These are phyloP conservation scores for Heimioporus retisporus DNA, from an alignment of 1,284 basidiomycete genomes.

Conservation along the genomic window DNA sequence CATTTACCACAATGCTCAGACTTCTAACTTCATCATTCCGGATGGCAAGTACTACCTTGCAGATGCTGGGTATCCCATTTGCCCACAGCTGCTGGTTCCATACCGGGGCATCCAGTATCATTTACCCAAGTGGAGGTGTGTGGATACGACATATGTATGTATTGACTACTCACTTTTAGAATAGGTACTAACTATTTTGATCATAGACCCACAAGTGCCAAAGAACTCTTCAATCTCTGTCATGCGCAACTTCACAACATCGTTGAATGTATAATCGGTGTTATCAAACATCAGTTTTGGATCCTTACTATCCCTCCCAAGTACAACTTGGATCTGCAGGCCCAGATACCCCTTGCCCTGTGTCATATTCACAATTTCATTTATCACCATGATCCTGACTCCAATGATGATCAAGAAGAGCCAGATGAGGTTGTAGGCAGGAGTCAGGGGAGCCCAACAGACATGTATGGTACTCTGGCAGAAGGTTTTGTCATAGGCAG, in stretches of 20 bases:
- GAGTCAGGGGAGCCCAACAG: too few species aligned
- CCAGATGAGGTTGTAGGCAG: too few species aligned
- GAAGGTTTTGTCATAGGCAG: too few species aligned
- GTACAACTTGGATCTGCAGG: neutral
- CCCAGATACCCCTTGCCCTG: neutral
- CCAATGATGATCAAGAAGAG: too few species aligned
- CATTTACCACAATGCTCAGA: constrained; percentile 1
- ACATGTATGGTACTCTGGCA: too few species aligned
- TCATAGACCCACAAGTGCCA: neutral
- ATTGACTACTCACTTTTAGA: neutral
- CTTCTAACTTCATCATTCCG: neutral
- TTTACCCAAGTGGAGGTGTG: neutral
- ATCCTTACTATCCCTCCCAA: neutral
- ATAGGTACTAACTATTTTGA: too few species aligned
- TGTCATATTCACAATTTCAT: neutral
- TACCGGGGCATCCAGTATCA: neutral
- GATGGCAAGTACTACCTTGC: constrained; percentile 15
- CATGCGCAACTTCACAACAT: neutral
- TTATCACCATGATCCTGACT: too few species aligned
- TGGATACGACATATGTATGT: neutral
- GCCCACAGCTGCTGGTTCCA: neutral
- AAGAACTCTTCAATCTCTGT: neutral
- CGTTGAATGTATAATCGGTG: neutral
- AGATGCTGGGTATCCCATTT: constrained; percentile 4
- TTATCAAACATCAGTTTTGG: neutral